These are phyloP conservation scores for Daldinia vernicosa DNA, from an alignment of 495 filamentous ascomycete genomes.

Conservation along the genomic window DNA sequence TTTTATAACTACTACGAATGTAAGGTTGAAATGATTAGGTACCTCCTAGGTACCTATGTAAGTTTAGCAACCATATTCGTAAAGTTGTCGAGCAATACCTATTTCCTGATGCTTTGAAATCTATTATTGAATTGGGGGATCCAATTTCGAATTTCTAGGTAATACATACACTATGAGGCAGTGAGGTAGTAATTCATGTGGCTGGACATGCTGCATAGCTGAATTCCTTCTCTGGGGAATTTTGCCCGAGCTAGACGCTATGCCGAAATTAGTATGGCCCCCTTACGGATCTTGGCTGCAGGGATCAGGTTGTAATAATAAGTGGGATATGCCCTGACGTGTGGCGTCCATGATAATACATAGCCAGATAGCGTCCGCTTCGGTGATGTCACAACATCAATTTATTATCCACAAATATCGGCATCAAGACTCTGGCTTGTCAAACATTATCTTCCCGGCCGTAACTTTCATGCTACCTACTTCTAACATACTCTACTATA, in stretches of 20 bases:
- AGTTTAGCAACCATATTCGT: too few relatives aligned
- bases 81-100: too few relatives aligned
- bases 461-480: not conserved
- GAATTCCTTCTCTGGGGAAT: not conserved
- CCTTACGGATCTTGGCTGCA: not conserved
- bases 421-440: constrained; percentile 23
- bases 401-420: constrained; percentile 12
- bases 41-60: too few relatives aligned
- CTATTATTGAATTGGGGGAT: too few relatives aligned
- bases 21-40: too few relatives aligned
- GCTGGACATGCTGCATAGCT: not conserved
- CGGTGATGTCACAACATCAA: constrained; percentile 30
- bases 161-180: too few relatives aligned
- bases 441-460: not conserved
- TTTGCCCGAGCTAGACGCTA: constrained; percentile 1
- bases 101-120: too few relatives aligned
- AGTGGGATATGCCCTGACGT: constrained; percentile 15
- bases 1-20: too few relatives aligned
- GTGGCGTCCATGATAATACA: constrained; percentile 5
- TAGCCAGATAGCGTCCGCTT: not conserved
- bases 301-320: not conserved
- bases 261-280: not conserved
- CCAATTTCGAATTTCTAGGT: too few relatives aligned
- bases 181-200: not conserved
- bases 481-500: too few relatives aligned